Percentiles rank a stretch among this genome's conserved stretches.
Conservation (phyloP, 2,329 filamentous ascomycete species). For the Alternaria infectoria region DNA sequence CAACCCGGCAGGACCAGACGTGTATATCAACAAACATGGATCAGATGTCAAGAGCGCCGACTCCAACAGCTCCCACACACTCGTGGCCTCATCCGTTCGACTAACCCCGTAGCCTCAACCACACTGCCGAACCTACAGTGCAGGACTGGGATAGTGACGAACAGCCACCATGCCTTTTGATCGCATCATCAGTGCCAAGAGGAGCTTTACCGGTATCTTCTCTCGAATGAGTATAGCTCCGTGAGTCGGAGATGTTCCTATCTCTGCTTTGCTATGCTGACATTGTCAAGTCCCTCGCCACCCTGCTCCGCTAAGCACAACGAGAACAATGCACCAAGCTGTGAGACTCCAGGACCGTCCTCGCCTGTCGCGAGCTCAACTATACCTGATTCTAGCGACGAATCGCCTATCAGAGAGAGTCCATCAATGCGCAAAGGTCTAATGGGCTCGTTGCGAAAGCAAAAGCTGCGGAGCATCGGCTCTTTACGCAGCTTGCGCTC, state of each 20-base stretch:
- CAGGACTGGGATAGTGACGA: conserved; percentile 10
- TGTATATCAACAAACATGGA: conserved; percentile 18
- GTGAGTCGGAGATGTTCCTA: neutral
- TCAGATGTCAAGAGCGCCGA: conserved; percentile 4
- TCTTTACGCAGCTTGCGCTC: conserved; percentile 33
- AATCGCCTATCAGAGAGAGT: conserved; percentile 28
- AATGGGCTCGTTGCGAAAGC: conserved; percentile 32
- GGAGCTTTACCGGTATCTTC: conserved; percentile 40
- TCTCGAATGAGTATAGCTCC: conserved; percentile 5
- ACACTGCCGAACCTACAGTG: neutral
- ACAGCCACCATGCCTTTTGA: conserved; percentile 33
- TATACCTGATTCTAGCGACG: conserved; percentile 11
- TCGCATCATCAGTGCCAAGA: conserved; percentile 36
- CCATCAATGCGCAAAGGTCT: conserved; percentile 35
- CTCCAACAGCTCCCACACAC: neutral
- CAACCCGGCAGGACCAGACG: conserved; percentile 9
- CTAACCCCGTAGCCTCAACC: neutral
- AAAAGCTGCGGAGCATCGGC: conserved; percentile 32
- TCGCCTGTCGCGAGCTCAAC: neutral
- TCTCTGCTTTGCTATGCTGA: conserved; percentile 2
- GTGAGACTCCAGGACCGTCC: conserved; percentile 22
- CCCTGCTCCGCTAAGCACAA: neutral
- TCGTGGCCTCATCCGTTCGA: neutral
- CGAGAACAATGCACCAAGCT: conserved; percentile 12
- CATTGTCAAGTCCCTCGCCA: neutral